These are phyloP conservation scores for Trichoderma erinaceum DNA, from an alignment of 495 filamentous ascomycete species.

Conservation along the genomic window DNA sequence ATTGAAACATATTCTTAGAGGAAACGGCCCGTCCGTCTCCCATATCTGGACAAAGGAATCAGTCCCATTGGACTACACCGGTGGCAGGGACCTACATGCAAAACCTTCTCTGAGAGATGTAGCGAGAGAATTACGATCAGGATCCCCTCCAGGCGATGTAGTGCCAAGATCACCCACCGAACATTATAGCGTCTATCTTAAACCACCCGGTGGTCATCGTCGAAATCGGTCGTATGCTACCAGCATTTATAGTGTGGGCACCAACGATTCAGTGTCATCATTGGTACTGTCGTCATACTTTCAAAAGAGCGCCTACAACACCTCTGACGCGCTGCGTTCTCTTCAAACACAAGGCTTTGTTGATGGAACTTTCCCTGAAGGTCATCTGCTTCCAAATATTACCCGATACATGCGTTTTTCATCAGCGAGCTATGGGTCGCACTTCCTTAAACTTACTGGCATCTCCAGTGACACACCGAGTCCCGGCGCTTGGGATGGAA, in stretches of 20 bases:
- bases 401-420: conserved; percentile 71
- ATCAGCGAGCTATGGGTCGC: conserved; percentile 68
- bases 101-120: not conserved
- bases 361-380: conserved; percentile 58
- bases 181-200: not conserved
- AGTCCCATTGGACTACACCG: not conserved
- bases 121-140: not conserved
- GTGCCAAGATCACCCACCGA: not conserved
- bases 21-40: conserved; percentile 11
- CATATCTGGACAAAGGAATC: conserved; percentile 11
- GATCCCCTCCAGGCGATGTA: not conserved
- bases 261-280: conserved; percentile 59
- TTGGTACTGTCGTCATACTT: conserved; percentile 52
- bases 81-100: not conserved
- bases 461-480: conserved; percentile 47
- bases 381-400: conserved; percentile 65
- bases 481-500: conserved; percentile 42
- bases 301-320: conserved; percentile 49
- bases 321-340: conserved; percentile 47
- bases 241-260: conserved; percentile 65
- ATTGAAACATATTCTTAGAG: conserved; percentile 7
- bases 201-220: conserved; percentile 22
- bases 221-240: conserved; percentile 40
- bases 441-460: conserved; percentile 65
- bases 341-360: conserved; percentile 52